A percentile compares a stretch with the other conserved stretches of the same genome.
Evolutionary conservation across 768 basidiomycete genomes (phyloP).

Genomic region (Mycena amicta): DNA sequence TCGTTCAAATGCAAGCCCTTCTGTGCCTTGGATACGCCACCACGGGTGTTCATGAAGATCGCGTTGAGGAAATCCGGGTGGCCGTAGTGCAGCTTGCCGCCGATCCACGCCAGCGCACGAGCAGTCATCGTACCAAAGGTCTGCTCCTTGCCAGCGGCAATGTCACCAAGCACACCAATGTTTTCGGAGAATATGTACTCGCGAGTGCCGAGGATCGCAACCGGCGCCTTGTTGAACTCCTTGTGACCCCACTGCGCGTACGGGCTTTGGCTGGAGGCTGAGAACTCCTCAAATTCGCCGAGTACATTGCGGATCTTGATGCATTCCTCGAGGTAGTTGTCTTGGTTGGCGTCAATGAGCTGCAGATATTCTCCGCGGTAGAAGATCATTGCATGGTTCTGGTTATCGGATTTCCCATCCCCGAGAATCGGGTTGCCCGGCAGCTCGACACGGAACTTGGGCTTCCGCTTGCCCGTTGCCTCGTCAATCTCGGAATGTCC

Average conservation of each 20-base stretch:
- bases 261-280: constrained; percentile 87
- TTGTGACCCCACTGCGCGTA: constrained; percentile 96
- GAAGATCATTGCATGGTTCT: constrained; percentile 99
- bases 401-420: constrained; percentile 99
- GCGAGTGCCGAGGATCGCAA: constrained; percentile 97
- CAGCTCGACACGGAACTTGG: constrained; percentile 96
- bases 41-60: constrained; percentile 97
- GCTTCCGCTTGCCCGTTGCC: constrained; percentile 83
- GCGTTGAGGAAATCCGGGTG: constrained; percentile 99
- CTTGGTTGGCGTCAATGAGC: constrained; percentile 99
- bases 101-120: constrained; percentile 93
- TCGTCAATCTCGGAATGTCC: constrained; percentile 96
- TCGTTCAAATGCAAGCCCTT: constrained; percentile 98
- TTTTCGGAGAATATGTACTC: constrained; percentile 99
- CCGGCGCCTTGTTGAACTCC: constrained; percentile 86
- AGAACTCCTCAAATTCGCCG: constrained; percentile 96
- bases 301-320: constrained; percentile 97
- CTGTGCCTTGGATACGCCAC: constrained; percentile 98
- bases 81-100: constrained; percentile 97
- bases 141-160: constrained; percentile 99
- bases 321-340: constrained; percentile 99
- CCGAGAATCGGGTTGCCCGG: constrained; percentile 99
- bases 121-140: constrained; percentile 99
- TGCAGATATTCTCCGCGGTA: constrained; percentile 99
- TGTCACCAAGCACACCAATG: constrained; percentile 97